Evolutionary conservation across 2,329 filamentous ascomycete genomes (phyloP), one percentile per base, ranked within the genome.

Genomic region (Paramyrothecium sp.): DNA sequence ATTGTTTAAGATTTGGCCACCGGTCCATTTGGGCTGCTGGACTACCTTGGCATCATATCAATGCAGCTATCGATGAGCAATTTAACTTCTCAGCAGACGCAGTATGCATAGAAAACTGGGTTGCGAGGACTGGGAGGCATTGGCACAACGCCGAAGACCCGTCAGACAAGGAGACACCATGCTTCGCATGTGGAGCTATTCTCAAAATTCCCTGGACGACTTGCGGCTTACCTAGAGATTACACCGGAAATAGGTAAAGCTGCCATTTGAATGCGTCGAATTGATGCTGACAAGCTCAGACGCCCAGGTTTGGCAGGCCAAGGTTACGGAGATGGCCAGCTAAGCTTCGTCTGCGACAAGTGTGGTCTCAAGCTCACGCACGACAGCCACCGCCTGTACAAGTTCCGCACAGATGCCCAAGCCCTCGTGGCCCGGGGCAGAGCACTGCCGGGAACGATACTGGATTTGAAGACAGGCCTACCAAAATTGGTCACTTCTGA

Each of bases 1-100:
- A 67, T 21, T 67, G 63, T 19, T 16, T 67, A 1, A 54, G 58
- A 3, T 57, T 51, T 49, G 65, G 65, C 0, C 49, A 58, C n/a
- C 55, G 64, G 0, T 46, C 57, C 1, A 55, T 67, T 3, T 90
- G 87, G 85, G 74, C 76, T 3, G 77, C 78, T 0, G 81, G 81
- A 0, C 77, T 91, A 58, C 89, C 88, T 0, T 91, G 87, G 87
- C 61, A 76, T n/a, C 68, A 76, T 0, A 70, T 87, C 50, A 80
- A 84, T 54, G 64, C 71, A 2, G 79, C 75, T 12, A 86, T 90
- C 54, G 77, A 87, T 58, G 72, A 77, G 2, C 69, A 72, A 7
- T 85, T 88, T 64, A 78, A 78, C 52, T 89, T 85, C 64, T 70
- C 69, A 2, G 73, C 80, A 2, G 71, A 76, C 0, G 63, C 72